Percentiles rank a stretch among this genome's conserved stretches.
Conservation (phyloP, 2,329 filamentous ascomycete genomes). For the Penicillium decumbens region DNA sequence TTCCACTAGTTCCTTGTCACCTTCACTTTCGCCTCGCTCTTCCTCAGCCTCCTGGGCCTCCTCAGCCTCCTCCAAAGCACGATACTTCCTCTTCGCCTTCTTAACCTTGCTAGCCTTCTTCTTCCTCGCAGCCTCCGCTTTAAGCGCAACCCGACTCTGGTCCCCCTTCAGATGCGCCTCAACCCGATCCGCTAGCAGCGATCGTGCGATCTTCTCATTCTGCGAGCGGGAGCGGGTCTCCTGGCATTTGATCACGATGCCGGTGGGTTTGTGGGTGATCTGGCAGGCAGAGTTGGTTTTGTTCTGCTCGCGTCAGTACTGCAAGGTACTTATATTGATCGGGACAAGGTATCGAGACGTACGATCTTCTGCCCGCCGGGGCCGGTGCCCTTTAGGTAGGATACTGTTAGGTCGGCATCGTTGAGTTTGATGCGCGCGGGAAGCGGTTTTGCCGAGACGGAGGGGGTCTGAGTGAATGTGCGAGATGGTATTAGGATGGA, state of each 20-base stretch:
- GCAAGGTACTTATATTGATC: neutral
- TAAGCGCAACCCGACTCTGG: conserved; percentile 73
- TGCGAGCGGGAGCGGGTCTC: conserved; percentile 80
- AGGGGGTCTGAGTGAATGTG: conserved; percentile 24
- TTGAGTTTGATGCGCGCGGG: conserved; percentile 71
- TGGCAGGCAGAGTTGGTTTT: conserved; percentile 96
- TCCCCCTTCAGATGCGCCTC: conserved; percentile 71
- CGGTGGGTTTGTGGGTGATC: conserved; percentile 81
- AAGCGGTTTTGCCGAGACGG: conserved; percentile 52
- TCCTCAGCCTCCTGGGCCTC: conserved; percentile 16
- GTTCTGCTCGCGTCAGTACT: conserved; percentile 52
- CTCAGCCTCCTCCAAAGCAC: conserved; percentile 30
- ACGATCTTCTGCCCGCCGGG: conserved; percentile 96
- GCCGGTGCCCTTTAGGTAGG: conserved; percentile 84
- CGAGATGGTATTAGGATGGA: neutral
- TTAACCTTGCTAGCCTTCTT: conserved; percentile 44
- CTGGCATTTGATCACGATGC: conserved; percentile 90
- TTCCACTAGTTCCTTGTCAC: neutral
- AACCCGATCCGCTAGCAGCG: conserved; percentile 69
- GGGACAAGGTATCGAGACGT: conserved; percentile 18
- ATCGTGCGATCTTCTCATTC: conserved; percentile 80
- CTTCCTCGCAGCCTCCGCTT: conserved; percentile 72
- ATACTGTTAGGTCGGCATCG: conserved; percentile 75
- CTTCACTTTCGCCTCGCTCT: conserved; percentile 2
- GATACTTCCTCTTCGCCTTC: conserved; percentile 45